phyloP scores from a whole-genome alignment of 768 basidiomycete species.

The Rhodotorula paludigena region DNA sequence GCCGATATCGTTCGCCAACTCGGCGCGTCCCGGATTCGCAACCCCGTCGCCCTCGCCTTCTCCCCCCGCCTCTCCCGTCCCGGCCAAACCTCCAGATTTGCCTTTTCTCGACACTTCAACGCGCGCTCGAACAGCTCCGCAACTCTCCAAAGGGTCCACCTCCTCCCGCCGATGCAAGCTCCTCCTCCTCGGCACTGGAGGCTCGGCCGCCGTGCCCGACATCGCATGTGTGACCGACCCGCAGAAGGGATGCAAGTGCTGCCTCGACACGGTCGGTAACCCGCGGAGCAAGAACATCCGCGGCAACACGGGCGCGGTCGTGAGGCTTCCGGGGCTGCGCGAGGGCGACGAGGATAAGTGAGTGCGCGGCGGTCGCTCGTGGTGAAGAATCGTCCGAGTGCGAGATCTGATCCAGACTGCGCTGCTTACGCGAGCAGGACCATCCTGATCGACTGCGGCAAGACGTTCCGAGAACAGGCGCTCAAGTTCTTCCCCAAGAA shows the following conservation, averaged over 20 bases:
- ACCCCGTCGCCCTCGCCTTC: too few relatives aligned
- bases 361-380: too few relatives aligned
- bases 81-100: too few relatives aligned
- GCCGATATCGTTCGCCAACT: too few relatives aligned
- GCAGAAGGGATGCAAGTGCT: slow-evolving; percentile 57
- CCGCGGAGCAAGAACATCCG: slow-evolving; percentile 62
- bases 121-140: too few relatives aligned
- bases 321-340: slow-evolving; percentile 50
- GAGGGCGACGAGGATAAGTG: neutral
- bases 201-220: slow-evolving; percentile 49
- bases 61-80: too few relatives aligned
- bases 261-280: slow-evolving; percentile 59
- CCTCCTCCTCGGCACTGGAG: slow-evolving; percentile 19
- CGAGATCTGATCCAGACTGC: neutral
- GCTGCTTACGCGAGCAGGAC: neutral
- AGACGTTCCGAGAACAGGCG: slow-evolving; percentile 39
- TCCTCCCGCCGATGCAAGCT: slow-evolving; percentile 3
- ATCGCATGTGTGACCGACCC: slow-evolving; percentile 66
- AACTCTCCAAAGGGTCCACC: too few relatives aligned
- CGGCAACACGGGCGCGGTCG: slow-evolving; percentile 70
- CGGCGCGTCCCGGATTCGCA: too few relatives aligned
- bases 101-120: too few relatives aligned
- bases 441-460: slow-evolving; percentile 42
- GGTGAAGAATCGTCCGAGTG: neutral
- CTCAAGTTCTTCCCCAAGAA: slow-evolving; percentile 33